Base-by-base conservation (phyloP, 1,284 basidiomycete species). In the Cryptococcus sp. region DNA sequence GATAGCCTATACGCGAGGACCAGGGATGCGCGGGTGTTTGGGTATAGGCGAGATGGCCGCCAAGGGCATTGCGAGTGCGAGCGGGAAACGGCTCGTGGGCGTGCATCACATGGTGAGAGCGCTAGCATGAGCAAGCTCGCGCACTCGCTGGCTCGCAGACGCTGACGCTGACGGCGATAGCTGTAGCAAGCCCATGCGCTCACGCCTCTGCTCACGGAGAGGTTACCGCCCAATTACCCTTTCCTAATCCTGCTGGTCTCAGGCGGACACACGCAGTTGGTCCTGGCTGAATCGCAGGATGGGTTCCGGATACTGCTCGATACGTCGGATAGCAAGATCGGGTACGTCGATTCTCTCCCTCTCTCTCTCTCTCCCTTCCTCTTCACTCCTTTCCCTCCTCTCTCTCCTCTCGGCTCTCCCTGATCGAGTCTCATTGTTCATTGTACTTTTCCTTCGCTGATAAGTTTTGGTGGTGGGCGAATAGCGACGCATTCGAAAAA, bases 111-210 rank as follows among this genome's bases (percentile, higher is more conserved):
- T 96, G 93, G 93, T 91, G 23, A 50, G 52, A 47, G 38, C 17
- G 20, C 49, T 17, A 41, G 8, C 20, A 23, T 4, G 10, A 39
- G 50, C 38, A 25, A 23, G 38, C 22, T 20, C 19, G 30, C 19
- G 4, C 45, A 16, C 38, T 15, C 25, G 19, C n/a, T 23, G 52
- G 30, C 39, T 42, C 23, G 49, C 48, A n/a, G n/a, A 5, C 30
- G 30, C 30, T 35, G 30, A 35, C 30, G 30, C 30, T 35, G 30
- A 35, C 30, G 30, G 30, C 10, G 30, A 35, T 35, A 35, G 30
- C 3, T 35, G 13, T 35, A 93, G 93, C 93, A 95, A 91, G 94
- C 91, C 0, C 93, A 97, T 70, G 91, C 94, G 0, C 81, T 96
- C 1, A 96, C 93, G 0, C 83, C 90, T 0, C 78, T 91, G 25